These are phyloP conservation scores for Xylaria scruposa DNA, from an alignment of 495 filamentous ascomycete genomes.

Conservation along the genomic window DNA sequence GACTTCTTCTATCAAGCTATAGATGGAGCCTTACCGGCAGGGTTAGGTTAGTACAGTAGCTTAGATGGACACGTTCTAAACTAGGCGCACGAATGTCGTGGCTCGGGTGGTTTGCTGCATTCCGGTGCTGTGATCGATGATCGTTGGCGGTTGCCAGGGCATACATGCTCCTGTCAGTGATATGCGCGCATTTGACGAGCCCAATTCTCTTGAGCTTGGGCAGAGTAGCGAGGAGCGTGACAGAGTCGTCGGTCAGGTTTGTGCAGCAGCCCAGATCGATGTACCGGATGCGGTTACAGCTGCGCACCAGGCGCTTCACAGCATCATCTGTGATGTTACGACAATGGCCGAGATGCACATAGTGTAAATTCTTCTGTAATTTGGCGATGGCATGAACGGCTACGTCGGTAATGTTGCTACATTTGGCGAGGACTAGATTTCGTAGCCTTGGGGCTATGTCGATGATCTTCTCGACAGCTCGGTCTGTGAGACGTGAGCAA, in stretches of 20 bases:
- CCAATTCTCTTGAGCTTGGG: constrained; percentile 95
- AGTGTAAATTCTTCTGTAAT: constrained; percentile 95
- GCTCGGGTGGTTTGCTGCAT: constrained; percentile 35
- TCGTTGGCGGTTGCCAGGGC: constrained; percentile 73
- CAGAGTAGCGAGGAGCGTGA: constrained; percentile 82
- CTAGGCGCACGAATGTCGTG: constrained; percentile 53
- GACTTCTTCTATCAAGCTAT: constrained; percentile 3
- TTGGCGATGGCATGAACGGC: constrained; percentile 86
- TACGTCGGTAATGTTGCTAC: constrained; percentile 86
- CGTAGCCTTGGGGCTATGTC: constrained; percentile 84
- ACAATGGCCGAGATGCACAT: constrained; percentile 95
- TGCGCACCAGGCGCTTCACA: constrained; percentile 79
- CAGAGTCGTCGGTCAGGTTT: constrained; percentile 85
- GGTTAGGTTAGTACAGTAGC: constrained; percentile 87
- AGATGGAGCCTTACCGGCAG: constrained; percentile 65
- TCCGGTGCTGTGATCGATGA: constrained; percentile 33
- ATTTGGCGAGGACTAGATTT: constrained; percentile 94
- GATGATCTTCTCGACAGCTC: constrained; percentile 85
- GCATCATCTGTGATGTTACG: constrained; percentile 85
- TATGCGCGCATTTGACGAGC: constrained; percentile 88
- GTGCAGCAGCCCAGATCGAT: constrained; percentile 96
- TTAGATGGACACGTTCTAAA: constrained; percentile 93
- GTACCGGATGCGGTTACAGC: constrained; percentile 93
- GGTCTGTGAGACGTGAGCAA: constrained; percentile 81
- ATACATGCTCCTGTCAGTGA: constrained; percentile 87